Evolutionary conservation across 805 yeast genomes (phyloP).

Genomic region (Candida ascalaphidarum): DNA sequence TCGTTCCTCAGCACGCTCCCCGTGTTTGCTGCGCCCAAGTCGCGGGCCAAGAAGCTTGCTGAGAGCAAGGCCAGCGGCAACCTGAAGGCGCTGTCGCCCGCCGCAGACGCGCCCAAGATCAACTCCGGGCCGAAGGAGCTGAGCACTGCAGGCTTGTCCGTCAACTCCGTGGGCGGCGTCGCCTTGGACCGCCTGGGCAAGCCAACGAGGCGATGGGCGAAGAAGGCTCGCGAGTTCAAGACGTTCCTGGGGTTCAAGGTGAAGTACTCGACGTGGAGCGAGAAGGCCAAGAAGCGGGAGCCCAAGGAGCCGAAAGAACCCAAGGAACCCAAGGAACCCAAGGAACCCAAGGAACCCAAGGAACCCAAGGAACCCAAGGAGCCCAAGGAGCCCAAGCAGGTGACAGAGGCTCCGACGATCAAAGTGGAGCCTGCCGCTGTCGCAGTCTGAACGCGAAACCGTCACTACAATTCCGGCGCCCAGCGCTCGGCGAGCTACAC

Average conservation of each 20-base stretch:
- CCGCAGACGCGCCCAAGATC: conserved; percentile 15
- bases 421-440: no score
- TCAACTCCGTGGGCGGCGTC: conserved; percentile 20
- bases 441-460: no score
- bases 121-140: conserved; percentile 32
- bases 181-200: conserved; percentile 27
- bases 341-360: no score
- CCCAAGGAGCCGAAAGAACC: no score
- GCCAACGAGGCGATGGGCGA: conserved; percentile 26
- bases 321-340: no score
- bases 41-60: conserved; percentile 22
- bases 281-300: not conserved
- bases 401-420: no score
- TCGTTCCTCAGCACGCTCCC: conserved; percentile 26
- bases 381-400: no score
- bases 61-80: conserved; percentile 15
- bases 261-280: conserved; percentile 10
- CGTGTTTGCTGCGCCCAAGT: conserved; percentile 22
- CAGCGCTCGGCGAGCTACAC: no score
- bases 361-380: no score
- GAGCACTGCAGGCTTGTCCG: conserved; percentile 32
- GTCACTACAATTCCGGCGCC: no score
- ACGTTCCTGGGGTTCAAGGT: conserved; percentile 36
- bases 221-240: conserved; percentile 26
- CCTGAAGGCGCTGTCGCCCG: conserved; percentile 22